Percentiles rank a stretch among this genome's conserved stretches.
Conservation (phyloP, 192 early-diverging fungal genomes). For the Bifiguratus adelaidae region DNA sequence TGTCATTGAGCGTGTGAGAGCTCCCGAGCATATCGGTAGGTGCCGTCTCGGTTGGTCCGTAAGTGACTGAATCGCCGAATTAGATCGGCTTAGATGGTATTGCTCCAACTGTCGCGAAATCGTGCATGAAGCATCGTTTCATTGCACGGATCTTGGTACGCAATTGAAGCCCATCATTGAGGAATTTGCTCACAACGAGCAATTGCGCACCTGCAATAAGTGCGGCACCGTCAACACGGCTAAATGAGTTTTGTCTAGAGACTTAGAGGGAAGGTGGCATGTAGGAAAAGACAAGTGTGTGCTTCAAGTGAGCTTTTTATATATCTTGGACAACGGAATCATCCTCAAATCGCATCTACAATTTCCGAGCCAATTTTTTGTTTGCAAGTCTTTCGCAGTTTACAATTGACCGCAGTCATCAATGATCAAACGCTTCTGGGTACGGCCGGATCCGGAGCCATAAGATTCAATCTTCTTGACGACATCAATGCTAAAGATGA, state of each 20-base stretch:
- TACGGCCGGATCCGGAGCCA: slow-evolving; percentile 39
- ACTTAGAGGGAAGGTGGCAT: too few relatives aligned
- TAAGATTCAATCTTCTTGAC: slow-evolving; percentile 50
- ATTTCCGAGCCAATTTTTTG: too few relatives aligned
- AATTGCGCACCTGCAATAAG: slow-evolving; percentile 66
- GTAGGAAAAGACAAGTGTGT: too few relatives aligned
- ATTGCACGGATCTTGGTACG: slow-evolving; percentile 79
- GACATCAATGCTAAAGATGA: slow-evolving; percentile 34
- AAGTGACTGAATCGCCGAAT: not conserved
- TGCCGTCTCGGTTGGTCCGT: slow-evolving; percentile 3
- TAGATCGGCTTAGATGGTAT: slow-evolving; percentile 93
- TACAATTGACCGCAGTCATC: slow-evolving; percentile 55
- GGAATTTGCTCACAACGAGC: slow-evolving; percentile 49
- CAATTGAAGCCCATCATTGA: slow-evolving; percentile 93
- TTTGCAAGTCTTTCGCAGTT: too few relatives aligned
- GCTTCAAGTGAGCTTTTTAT: too few relatives aligned
- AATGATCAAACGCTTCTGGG: slow-evolving; percentile 42
- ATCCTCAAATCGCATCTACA: too few relatives aligned
- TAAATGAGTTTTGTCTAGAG: slow-evolving; percentile 29
- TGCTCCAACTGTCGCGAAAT: slow-evolving; percentile 68
- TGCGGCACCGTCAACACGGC: slow-evolving; percentile 55
- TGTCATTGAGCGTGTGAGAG: slow-evolving; percentile 87
- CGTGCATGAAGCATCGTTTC: slow-evolving; percentile 84
- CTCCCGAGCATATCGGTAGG: slow-evolving; percentile 55
- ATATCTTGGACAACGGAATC: too few relatives aligned